A percentile compares a stretch with the other conserved stretches of the same genome.
Evolutionary conservation across 345 rosid species (phyloP).

Genomic region (Lagerstroemia speciosa): DNA sequence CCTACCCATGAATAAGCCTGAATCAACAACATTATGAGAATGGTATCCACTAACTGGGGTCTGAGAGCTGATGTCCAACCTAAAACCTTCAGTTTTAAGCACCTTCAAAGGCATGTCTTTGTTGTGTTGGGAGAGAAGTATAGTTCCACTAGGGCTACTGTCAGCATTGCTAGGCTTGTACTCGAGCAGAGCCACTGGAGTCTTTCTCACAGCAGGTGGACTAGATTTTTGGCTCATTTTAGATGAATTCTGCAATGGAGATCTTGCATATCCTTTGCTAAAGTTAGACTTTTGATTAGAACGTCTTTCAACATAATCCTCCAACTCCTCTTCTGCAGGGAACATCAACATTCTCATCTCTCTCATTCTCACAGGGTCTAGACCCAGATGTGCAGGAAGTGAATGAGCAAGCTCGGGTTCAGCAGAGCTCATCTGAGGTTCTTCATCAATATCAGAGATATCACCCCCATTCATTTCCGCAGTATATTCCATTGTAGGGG

Average conservation of each 20-base stretch:
- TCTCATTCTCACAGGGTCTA: conserved; percentile 74
- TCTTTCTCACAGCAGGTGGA: conserved; percentile 45
- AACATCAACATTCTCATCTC: conserved; percentile 96
- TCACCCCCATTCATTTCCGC: conserved; percentile 34
- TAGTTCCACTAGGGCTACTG: conserved; percentile 41
- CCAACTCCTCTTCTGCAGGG: conserved; percentile 57
- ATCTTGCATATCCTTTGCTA: conserved; percentile 34
- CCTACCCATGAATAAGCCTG: conserved; percentile 91
- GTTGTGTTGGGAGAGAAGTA: conserved; percentile 71
- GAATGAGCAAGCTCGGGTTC: conserved; percentile 81
- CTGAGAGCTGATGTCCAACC: conserved; percentile 51
- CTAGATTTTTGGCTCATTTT: conserved; percentile 45
- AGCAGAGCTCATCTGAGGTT: conserved; percentile 26
- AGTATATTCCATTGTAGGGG: conserved; percentile 28
- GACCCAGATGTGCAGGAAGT: conserved; percentile 91
- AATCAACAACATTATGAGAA: conserved; percentile 79
- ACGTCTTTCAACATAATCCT: conserved; percentile 25
- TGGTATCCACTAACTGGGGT: conserved; percentile 63
- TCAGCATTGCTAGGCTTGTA: conserved; percentile 48
- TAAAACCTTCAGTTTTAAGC: conserved; percentile 54
- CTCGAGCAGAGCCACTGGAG: conserved; percentile 71
- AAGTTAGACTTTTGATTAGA: conserved; percentile 33
- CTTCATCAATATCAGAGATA: conserved; percentile 36
- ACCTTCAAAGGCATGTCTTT: conserved; percentile 47
- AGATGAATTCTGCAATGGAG: conserved; percentile 31